phyloP scores from a whole-genome alignment of 805 yeast species.

The Candida vaughaniae region DNA sequence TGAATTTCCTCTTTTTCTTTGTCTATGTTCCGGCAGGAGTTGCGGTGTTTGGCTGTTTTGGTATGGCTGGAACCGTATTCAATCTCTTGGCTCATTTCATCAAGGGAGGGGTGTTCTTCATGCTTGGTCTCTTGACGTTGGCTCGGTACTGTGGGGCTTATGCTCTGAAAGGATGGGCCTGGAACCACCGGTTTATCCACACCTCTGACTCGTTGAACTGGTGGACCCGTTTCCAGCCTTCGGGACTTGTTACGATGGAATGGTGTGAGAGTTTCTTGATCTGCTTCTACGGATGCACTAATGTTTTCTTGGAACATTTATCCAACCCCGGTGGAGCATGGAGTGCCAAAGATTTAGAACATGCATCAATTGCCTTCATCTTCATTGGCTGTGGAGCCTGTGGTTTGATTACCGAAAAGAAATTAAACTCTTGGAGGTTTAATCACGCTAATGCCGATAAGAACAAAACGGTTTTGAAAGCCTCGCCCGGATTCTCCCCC shows the following conservation, averaged over 20 bases:
- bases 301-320: constrained; percentile 87
- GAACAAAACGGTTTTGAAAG: constrained; percentile 24
- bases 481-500: constrained; percentile 77
- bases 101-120: constrained; percentile 87
- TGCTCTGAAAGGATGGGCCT: constrained; percentile 77
- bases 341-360: constrained; percentile 59
- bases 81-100: constrained; percentile 92
- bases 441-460: constrained; percentile 23
- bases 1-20: constrained; percentile 58
- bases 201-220: constrained; percentile 30
- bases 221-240: constrained; percentile 40
- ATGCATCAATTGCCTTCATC: constrained; percentile 35
- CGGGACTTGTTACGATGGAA: constrained; percentile 73
- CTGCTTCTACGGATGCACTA: constrained; percentile 85
- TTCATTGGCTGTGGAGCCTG: constrained; percentile 90
- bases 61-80: constrained; percentile 65
- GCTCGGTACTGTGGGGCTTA: constrained; percentile 88
- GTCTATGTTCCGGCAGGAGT: constrained; percentile 58
- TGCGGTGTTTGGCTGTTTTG: constrained; percentile 69
- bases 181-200: constrained; percentile 55
- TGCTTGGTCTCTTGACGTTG: constrained; percentile 74
- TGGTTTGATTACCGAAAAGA: constrained; percentile 79
- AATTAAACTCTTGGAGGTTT: constrained; percentile 60
- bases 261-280: constrained; percentile 76
- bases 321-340: constrained; percentile 68